Evolutionary conservation across 2,329 filamentous ascomycete genomes (phyloP).

Genomic region (Botryotinia globosa): DNA sequence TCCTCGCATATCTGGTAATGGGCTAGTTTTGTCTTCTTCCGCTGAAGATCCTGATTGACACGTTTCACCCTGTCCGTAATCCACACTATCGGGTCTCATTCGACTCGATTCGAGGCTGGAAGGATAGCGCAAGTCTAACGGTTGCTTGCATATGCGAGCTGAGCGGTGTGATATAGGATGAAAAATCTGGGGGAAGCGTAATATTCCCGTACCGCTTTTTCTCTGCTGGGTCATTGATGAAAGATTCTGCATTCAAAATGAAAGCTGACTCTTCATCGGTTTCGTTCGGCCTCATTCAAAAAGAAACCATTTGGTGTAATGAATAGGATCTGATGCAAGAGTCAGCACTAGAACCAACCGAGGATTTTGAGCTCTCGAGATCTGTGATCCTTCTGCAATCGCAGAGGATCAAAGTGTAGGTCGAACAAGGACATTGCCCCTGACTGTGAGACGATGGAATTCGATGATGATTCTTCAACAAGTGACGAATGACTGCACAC

Average conservation of each 20-base stretch:
- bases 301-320: not conserved
- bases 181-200: conserved; percentile 1
- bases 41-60: conserved; percentile 28
- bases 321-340: not conserved
- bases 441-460: not conserved
- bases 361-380: not conserved
- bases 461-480: not conserved
- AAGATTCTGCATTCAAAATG: not conserved
- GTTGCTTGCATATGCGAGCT: conserved; percentile 18
- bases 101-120: conserved; percentile 5
- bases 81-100: conserved; percentile 27
- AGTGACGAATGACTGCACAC: not conserved
- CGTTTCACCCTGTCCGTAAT: conserved; percentile 28
- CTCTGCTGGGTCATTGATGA: not conserved
- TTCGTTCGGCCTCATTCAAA: conserved; percentile 3
- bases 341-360: not conserved
- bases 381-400: not conserved
- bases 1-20: conserved; percentile 27
- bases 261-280: conserved; percentile 5
- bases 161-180: conserved; percentile 14
- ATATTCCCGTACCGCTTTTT: not conserved
- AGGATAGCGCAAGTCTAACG: conserved; percentile 8
- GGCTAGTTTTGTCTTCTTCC: conserved; percentile 19
- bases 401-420: not conserved
- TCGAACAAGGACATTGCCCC: not conserved